Evolutionary conservation across 352 stramenopile genomes (phyloP), one percentile per base, ranked within the genome.

Genomic region (Globisporangium heterothallicum): DNA sequence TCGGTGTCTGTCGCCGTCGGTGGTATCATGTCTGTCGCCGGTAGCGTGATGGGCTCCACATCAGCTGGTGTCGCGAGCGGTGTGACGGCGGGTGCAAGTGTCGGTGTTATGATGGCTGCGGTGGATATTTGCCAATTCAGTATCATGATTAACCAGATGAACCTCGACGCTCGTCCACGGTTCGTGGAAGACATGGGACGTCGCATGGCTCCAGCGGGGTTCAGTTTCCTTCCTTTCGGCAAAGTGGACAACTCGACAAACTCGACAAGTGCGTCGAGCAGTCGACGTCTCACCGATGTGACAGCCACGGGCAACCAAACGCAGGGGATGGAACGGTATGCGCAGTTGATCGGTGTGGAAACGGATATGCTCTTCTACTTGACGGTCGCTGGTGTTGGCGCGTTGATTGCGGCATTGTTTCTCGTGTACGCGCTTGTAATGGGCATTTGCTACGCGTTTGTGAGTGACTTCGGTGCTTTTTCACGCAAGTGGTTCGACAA

Each of bases 141-240:
- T 9, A 74, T 91, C 49, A 91, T 91, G 80, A 68, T 91, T 26
- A 91, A 82, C 64, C 80, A 91, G 53, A 84, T 91, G 74, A 91
- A 91, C 62, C 59, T 91, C 19, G 76, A 91, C 32, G 78, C 75
- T 5, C 79, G 75, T 26, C 78, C 80, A 21, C 75, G 75, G 1
- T 72, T 89, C 49, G 68, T 91, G 25, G 75, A 88, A 59, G 74
- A 88, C 40, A 88, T 91, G 78, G 81, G 81, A 24, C 80, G 78
- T 42, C 67, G 75, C 38, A 86, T 89, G 76, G 61, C 78, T 4
- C 68, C 78, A 2, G 70, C 81, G 3, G 61, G 69, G 16, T 88
- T 86, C 50, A 64, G 48, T 9, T 92, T 92, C 57, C 61, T 92
- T 1, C 70, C 78, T 1, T 86, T 91, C 50, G 73, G 77, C 27